A percentile compares a stretch with the other conserved stretches of the same genome.
These are phyloP conservation scores for Melampsora larici-populina DNA, from an alignment of 1,284 basidiomycete species.

Conservation along the genomic window DNA sequence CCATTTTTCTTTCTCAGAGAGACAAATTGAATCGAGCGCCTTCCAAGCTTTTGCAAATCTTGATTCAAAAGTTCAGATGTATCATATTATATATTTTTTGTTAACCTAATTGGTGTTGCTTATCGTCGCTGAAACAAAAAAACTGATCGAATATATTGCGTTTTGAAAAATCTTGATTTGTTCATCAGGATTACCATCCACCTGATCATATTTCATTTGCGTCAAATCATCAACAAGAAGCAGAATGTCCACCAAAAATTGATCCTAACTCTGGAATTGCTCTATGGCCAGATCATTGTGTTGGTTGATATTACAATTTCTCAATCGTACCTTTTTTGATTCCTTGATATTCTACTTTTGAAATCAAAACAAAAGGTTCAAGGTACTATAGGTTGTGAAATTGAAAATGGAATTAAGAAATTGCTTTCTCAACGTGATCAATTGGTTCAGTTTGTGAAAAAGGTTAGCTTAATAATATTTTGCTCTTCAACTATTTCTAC, in stretches of 20 bases:
- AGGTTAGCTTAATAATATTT: not conserved
- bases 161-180: slow-evolving; percentile 1
- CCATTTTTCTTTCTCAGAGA: not conserved
- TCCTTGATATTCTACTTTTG: not conserved
- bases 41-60: too few species aligned
- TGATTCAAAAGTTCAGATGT: too few species aligned
- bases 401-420: slow-evolving; percentile 16
- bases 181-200: slow-evolving; percentile 59
- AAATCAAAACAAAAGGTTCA: slow-evolving; percentile 12
- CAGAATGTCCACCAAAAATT: slow-evolving; percentile 57
- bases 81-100: too few species aligned
- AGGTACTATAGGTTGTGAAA: slow-evolving; percentile 24
- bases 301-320: not conserved
- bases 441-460: not conserved
- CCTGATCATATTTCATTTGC: slow-evolving; percentile 65
- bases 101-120: too few species aligned
- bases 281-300: slow-evolving; percentile 66
- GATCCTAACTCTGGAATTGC: slow-evolving; percentile 53
- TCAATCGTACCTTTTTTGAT: not conserved
- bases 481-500: not conserved
- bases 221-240: slow-evolving; percentile 53
- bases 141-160: not conserved
- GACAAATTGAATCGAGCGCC: not conserved
- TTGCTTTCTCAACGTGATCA: not conserved
- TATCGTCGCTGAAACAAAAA: too few species aligned